phyloP scores from a whole-genome alignment of 306 rosid genomes.

The Senna siamea region DNA sequence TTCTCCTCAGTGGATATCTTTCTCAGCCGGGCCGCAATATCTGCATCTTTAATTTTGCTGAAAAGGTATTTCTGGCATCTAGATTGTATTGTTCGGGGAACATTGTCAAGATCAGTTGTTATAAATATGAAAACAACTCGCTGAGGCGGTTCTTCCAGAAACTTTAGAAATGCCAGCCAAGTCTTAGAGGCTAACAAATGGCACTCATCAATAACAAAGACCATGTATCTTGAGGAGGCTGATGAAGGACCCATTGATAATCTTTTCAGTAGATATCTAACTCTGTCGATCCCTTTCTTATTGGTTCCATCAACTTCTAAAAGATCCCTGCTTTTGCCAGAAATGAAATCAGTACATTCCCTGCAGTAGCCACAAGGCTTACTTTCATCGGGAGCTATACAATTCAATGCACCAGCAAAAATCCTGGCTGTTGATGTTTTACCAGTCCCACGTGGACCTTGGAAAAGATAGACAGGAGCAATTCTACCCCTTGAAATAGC shows the following conservation, averaged over 20 bases:
- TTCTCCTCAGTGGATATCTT: slow-evolving; percentile 76
- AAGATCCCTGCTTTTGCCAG: slow-evolving; percentile 76
- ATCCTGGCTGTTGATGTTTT: slow-evolving; percentile 90
- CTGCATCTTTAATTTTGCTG: slow-evolving; percentile 90
- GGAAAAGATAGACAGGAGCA: slow-evolving; percentile 97
- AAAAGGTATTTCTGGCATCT: slow-evolving; percentile 94
- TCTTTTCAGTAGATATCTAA: slow-evolving; percentile 69
- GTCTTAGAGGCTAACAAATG: slow-evolving; percentile 89
- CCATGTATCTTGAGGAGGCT: slow-evolving; percentile 59
- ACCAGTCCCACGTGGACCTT: slow-evolving; percentile 98
- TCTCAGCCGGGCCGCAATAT: slow-evolving; percentile 74
- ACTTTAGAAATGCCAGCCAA: slow-evolving; percentile 93
- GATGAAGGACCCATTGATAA: slow-evolving; percentile 56
- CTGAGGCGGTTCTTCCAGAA: slow-evolving; percentile 88
- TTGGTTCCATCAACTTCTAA: slow-evolving; percentile 88
- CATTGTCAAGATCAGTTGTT: slow-evolving; percentile 92
- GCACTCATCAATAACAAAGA: slow-evolving; percentile 94
- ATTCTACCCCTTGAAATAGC: slow-evolving; percentile 83
- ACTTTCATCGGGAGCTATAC: slow-evolving; percentile 73
- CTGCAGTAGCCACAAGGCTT: slow-evolving; percentile 96
- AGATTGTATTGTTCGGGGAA: slow-evolving; percentile 91
- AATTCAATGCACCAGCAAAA: slow-evolving; percentile 88
- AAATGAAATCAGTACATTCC: slow-evolving; percentile 73
- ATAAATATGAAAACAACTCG: slow-evolving; percentile 85
- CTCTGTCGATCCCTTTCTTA: slow-evolving; percentile 84